Conservation (phyloP, 257 asterid species). For the Voacanga thouarsii region DNA sequence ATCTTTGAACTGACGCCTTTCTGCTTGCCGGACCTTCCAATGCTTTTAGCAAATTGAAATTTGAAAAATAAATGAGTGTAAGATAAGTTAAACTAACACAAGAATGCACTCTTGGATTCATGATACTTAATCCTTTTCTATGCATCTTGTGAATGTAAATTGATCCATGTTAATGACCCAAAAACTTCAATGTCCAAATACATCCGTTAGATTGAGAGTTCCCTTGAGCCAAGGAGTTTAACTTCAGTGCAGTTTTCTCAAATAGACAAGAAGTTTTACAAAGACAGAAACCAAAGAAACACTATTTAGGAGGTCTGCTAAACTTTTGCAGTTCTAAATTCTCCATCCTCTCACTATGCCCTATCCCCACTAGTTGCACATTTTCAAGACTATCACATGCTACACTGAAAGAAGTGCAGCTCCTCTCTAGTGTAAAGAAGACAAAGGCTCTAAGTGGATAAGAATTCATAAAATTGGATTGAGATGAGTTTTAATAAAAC, state of each 20-base stretch:
- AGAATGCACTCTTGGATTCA: background rate
- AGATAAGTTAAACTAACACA: constrained; percentile 14
- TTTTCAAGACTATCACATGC: background rate
- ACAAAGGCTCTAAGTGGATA: too few relatives aligned
- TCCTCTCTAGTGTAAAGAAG: background rate
- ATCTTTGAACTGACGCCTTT: constrained; percentile 87
- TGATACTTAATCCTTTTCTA: constrained; percentile 4
- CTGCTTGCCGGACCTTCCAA: constrained; percentile 71
- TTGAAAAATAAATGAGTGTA: constrained; percentile 13
- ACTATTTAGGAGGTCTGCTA: background rate
- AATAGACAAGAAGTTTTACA: background rate
- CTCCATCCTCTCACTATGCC: background rate
- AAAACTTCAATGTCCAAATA: background rate
- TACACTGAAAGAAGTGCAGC: background rate
- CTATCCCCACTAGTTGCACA: background rate
- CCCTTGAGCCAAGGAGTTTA: background rate
- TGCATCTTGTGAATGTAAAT: background rate
- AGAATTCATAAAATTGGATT: too few relatives aligned
- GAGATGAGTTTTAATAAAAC: too few relatives aligned
- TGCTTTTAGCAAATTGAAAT: constrained; percentile 31
- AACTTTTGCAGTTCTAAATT: background rate
- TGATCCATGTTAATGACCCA: background rate
- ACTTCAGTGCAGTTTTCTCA: background rate
- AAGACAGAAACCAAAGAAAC: background rate
- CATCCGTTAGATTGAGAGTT: background rate